Percentiles rank a stretch among this genome's conserved stretches.
phyloP scores from a whole-genome alignment of 331 rosid genomes.

The Malus hybrid region DNA sequence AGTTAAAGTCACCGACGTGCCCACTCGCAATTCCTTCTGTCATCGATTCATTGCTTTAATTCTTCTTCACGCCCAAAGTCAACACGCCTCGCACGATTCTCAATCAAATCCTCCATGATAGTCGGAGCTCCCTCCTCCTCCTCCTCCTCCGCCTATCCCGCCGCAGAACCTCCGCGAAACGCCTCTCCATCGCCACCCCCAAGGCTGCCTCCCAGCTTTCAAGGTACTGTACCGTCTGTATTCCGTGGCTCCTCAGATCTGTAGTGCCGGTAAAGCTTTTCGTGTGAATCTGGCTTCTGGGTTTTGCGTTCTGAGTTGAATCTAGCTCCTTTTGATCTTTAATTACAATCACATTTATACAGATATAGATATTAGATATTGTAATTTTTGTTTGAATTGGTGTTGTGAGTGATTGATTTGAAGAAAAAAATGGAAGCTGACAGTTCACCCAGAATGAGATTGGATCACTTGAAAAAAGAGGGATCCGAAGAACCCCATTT shows the following conservation, averaged over 20 bases:
- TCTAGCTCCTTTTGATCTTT: too few species aligned
- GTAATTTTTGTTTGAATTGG: neutral
- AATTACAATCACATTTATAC: neutral
- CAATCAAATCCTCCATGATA: neutral
- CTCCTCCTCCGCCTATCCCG: neutral
- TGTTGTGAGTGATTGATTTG: neutral
- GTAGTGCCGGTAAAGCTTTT: neutral
- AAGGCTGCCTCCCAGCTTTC: slow-evolving; percentile 1
- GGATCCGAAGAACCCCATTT: slow-evolving; percentile 39
- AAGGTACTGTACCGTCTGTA: slow-evolving; percentile 5
- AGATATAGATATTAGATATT: neutral
- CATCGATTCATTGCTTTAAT: neutral
- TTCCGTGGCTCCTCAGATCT: slow-evolving; percentile 17
- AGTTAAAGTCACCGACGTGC: neutral
- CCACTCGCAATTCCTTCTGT: neutral
- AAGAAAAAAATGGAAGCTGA: slow-evolving; percentile 21
- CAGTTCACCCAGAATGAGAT: slow-evolving; percentile 48
- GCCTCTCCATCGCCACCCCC: neutral
- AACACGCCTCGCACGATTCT: neutral
- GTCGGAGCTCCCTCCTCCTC: neutral
- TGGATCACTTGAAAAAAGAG: slow-evolving; percentile 40
- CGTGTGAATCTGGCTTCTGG: neutral
- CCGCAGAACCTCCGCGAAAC: neutral
- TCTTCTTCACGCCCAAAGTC: neutral
- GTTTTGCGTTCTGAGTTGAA: neutral